Base-by-base conservation (phyloP, 2,329 filamentous ascomycete species). In the Trichoderma sp. region DNA sequence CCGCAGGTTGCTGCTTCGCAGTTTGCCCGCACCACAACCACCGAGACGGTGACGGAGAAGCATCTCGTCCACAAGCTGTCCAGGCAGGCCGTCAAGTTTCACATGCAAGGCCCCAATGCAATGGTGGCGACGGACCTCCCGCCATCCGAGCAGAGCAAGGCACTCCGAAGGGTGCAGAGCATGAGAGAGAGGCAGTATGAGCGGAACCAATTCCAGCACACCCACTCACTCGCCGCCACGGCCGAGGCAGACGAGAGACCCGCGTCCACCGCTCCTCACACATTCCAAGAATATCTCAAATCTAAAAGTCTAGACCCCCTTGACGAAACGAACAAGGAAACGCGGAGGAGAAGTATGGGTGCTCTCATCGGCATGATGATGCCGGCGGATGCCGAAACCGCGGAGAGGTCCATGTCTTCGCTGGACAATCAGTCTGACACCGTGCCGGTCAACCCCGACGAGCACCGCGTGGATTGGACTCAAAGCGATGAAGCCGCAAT, bases 381-480 rank as follows among this genome's bases (percentile, higher is more conserved):
- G 16, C 75, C 73, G 21, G 29, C 62, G 27, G 56, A 68, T 12
- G 16, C 56, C n/a, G 62, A 67, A 21, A 18, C 71, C 1, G 56
- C 33, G 18, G 35, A 62, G 21, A 18, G n/a, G n/a, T 56, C 71
- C 27, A 11, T 66, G 29, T 65, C 72, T 24, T 66, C 31, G 12
- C 18, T 29, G 31, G 75, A 76, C 29, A 71, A 56, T 11, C 78
- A 79, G 45, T 73, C 79, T 16, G 80, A 82, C 8, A 76, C 81
- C 24, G 12, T 60, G 35, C 63, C 71, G 6, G 75, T 75, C 9
- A 77, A 78, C 38, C 75, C 76, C 16, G 78, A 84, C 35, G 83
- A 86, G 73, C 84, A 85, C 78, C 84, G 86, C 38, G 87, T 88
- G 74, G 89, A 91, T 80, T 92, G 90, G 90, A 88, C 88, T 35